Percentiles rank a stretch among this genome's conserved stretches.
Conservation (phyloP, 2,329 filamentous ascomycete genomes). For the Stemphylium vesicarium region DNA sequence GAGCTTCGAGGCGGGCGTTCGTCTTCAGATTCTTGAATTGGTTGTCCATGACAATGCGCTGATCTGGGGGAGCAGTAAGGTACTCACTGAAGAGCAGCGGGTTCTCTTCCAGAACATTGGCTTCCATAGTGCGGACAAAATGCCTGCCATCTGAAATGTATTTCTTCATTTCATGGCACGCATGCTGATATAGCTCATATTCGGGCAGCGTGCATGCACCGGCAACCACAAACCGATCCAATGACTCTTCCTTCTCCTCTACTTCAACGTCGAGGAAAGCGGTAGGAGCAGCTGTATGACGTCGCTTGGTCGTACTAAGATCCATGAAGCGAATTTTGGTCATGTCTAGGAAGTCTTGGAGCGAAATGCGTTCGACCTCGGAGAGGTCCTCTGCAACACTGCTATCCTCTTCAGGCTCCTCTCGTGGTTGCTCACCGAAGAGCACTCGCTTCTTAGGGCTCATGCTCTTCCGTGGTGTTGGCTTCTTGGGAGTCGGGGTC, state of each 20-base stretch:
- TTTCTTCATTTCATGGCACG: constrained; percentile 92
- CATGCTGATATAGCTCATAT: constrained; percentile 93
- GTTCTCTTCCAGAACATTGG: constrained; percentile 86
- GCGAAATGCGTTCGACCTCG: constrained; percentile 69
- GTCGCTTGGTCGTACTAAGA: constrained; percentile 90
- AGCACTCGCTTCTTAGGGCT: constrained; percentile 45
- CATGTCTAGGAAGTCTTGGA: constrained; percentile 93
- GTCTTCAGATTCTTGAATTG: constrained; percentile 98
- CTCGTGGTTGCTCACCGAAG: constrained; percentile 36
- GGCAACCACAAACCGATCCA: constrained; percentile 84
- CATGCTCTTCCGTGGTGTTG: constrained; percentile 34
- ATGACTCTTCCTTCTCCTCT: constrained; percentile 57
- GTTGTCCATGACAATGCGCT: constrained; percentile 88
- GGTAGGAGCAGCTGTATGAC: constrained; percentile 70
- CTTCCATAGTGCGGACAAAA: constrained; percentile 89
- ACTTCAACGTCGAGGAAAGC: constrained; percentile 46
- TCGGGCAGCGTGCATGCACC: constrained; percentile 91
- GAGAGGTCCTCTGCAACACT: constrained; percentile 31
- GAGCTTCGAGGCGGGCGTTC: constrained; percentile 85
- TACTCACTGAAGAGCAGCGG: constrained; percentile 93
- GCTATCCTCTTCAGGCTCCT: constrained; percentile 36
- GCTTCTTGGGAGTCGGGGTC: constrained; percentile 46
- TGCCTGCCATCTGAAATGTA: constrained; percentile 93
- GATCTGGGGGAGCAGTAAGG: constrained; percentile 79
- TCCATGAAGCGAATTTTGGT: constrained; percentile 99